Evolutionary conservation across 768 basidiomycete species (phyloP), one percentile per base, ranked within the genome.

Genomic region (Leucosporidium scottii): DNA sequence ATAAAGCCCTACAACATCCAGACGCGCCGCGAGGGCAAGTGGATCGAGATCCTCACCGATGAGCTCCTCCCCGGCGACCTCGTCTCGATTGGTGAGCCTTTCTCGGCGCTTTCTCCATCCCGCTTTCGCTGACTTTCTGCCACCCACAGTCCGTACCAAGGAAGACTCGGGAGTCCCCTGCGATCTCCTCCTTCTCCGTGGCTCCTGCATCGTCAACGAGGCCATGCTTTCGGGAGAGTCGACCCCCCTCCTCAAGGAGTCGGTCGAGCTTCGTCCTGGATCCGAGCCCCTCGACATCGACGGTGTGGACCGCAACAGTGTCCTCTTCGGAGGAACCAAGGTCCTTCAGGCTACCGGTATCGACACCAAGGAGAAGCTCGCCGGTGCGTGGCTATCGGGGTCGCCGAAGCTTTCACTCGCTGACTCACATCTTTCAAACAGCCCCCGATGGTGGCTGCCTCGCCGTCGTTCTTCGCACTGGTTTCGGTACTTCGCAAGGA

Each of bases 201-300:
- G 96, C 15, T 90, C 91, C 0, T 89, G 88, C 70, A 98, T 99
- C 74, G 93, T 98, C 71, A 99, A 99, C 78, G 96, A 99, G 78
- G 96, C 96, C 31, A 98, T 99, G 96, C 81, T 99, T 3, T 96
- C 93, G 1, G 96, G 96, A 60, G 96, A 99, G 81, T 96, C 93
- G 0, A 99, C 96, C 0, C 96, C 96, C 0, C 82, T 99, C 13
- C 82, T 99, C 57, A 99, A 99, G 76, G 96, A 99, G 76, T 92
- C 90, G 20, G 88, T 97, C 65, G 88, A 91, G 71, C 82, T 98
- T 0, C 82, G 91, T 15, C 89, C 93, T 8, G 80, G 82, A 0
- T 77, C 80, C 7, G 93, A 94, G 60, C 82, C 79, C 28, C 83
- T 98, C 50, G 91, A 96, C 74, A 87, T 91, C 34, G 92, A 97